Evolutionary conservation across 495 filamentous ascomycete genomes (phyloP).

Genomic region (Xylaria venustula): DNA sequence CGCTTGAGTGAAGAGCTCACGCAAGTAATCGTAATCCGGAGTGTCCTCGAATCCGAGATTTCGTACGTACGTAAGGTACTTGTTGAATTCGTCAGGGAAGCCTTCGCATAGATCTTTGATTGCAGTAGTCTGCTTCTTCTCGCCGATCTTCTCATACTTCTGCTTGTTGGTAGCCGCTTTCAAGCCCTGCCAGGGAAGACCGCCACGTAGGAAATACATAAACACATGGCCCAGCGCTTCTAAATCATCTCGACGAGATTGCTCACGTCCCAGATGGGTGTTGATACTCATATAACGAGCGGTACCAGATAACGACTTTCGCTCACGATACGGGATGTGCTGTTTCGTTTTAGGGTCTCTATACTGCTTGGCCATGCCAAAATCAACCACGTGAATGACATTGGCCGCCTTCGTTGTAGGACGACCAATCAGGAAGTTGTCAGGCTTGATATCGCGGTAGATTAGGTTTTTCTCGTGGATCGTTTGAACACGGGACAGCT

Average conservation of each 20-base stretch:
- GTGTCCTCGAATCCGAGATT: constrained; percentile 99
- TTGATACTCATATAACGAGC: constrained; percentile 99
- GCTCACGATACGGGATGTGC: constrained; percentile 97
- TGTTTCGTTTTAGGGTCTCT: constrained; percentile 98
- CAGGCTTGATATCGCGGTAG: constrained; percentile 98
- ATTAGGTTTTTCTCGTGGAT: constrained; percentile 99
- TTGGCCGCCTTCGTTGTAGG: constrained; percentile 89
- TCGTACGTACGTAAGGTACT: constrained; percentile 94
- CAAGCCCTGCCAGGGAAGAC: constrained; percentile 95
- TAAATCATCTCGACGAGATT: constrained; percentile 93
- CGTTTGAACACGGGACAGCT: constrained; percentile 96
- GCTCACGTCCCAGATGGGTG: constrained; percentile 93
- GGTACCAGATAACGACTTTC: constrained; percentile 95
- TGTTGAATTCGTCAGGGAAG: constrained; percentile 96
- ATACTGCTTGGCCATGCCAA: constrained; percentile 99
- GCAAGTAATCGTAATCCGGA: constrained; percentile 96
- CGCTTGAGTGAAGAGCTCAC: constrained; percentile 95
- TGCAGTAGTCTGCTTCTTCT: constrained; percentile 97
- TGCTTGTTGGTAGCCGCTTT: constrained; percentile 99
- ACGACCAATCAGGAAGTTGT: constrained; percentile 99
- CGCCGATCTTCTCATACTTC: constrained; percentile 99
- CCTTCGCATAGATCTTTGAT: constrained; percentile 97
- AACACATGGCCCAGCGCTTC: constrained; percentile 98
- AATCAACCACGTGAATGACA: constrained; percentile 98
- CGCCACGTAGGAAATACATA: constrained; percentile 97